These are phyloP conservation scores for Mucor sp. DNA, from an alignment of 371 early-diverging fungal genomes.

Conservation along the genomic window DNA sequence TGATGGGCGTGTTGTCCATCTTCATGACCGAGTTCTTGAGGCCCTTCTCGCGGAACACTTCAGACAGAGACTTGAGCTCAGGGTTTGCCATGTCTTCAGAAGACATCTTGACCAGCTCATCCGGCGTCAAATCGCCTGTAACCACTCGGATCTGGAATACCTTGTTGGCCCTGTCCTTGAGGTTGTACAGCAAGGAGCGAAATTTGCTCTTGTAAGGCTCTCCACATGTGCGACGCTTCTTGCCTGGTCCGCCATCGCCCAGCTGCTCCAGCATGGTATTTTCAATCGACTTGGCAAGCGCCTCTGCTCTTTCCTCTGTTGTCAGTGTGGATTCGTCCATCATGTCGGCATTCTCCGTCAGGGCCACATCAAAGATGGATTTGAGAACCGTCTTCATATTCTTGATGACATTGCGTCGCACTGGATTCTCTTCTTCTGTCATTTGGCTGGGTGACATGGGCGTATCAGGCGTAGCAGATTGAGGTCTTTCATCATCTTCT, in stretches of 20 bases:
- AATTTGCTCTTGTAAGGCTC: slow-evolving; percentile 77
- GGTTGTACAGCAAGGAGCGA: slow-evolving; percentile 71
- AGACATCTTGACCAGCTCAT: slow-evolving; percentile 69
- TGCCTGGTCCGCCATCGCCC: slow-evolving; percentile 18
- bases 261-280: slow-evolving; percentile 41
- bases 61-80: slow-evolving; percentile 63
- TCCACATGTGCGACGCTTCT: slow-evolving; percentile 33
- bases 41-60: slow-evolving; percentile 61
- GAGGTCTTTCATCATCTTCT: neutral
- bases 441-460: slow-evolving; percentile 26
- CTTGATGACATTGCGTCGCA: slow-evolving; percentile 60
- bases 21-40: slow-evolving; percentile 66
- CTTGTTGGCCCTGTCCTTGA: slow-evolving; percentile 76
- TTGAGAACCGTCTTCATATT: slow-evolving; percentile 44
- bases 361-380: slow-evolving; percentile 29
- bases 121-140: slow-evolving; percentile 61
- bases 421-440: slow-evolving; percentile 53
- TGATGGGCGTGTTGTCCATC: slow-evolving; percentile 53
- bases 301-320: slow-evolving; percentile 13
- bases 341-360: slow-evolving; percentile 31
- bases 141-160: slow-evolving; percentile 67
- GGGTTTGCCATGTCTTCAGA: slow-evolving; percentile 81
- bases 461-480: slow-evolving; percentile 15
- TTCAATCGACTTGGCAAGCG: slow-evolving; percentile 38
- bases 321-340: slow-evolving; percentile 18